A percentile compares a stretch with the other conserved stretches of the same genome.
Evolutionary conservation across 1,284 basidiomycete species (phyloP).

Genomic region (Flammula alnicola): DNA sequence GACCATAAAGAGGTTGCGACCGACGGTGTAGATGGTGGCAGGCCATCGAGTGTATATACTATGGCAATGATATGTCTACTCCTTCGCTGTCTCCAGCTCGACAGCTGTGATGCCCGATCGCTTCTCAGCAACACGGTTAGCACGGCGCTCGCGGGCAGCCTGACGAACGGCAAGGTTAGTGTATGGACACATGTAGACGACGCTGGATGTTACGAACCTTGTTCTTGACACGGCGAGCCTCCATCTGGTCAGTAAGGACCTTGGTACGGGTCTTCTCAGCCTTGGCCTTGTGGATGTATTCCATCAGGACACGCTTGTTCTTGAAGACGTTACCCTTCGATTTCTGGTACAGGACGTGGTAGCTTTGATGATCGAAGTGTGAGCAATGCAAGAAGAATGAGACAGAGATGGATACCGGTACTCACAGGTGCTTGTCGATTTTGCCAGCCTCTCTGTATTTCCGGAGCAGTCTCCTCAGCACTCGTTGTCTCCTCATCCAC

Average conservation of each 20-base stretch:
- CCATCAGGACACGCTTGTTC: slow-evolving; percentile 99
- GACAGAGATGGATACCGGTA: slow-evolving; percentile 29
- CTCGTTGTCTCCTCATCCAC: slow-evolving; percentile 99
- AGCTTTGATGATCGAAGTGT: slow-evolving; percentile 55
- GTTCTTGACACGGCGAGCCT: slow-evolving; percentile 93
- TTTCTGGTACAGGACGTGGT: slow-evolving; percentile 99
- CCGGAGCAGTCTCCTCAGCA: slow-evolving; percentile 91
- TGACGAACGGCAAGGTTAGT: too few relatives aligned
- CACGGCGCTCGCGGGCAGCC: slow-evolving; percentile 95
- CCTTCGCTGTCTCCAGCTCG: slow-evolving; percentile 71
- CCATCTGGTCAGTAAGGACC: slow-evolving; percentile 98
- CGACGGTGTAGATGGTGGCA: slow-evolving; percentile 17
- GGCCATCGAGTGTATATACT: slow-evolving; percentile 20
- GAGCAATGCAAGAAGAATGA: slow-evolving; percentile 6
- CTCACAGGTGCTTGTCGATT: slow-evolving; percentile 99
- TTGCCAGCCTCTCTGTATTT: slow-evolving; percentile 99
- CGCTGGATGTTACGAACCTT: slow-evolving; percentile 72
- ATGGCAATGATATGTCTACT: slow-evolving; percentile 36
- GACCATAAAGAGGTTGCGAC: slow-evolving; percentile 21
- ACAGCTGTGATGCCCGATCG: slow-evolving; percentile 88
- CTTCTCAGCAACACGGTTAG: slow-evolving; percentile 93
- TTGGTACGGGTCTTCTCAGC: slow-evolving; percentile 99
- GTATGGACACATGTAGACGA: too few relatives aligned
- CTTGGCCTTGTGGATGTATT: slow-evolving; percentile 99
- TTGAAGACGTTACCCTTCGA: slow-evolving; percentile 99